Conservation (phyloP, 2,329 filamentous ascomycete species). For the Clonostachys rhizophaga region DNA sequence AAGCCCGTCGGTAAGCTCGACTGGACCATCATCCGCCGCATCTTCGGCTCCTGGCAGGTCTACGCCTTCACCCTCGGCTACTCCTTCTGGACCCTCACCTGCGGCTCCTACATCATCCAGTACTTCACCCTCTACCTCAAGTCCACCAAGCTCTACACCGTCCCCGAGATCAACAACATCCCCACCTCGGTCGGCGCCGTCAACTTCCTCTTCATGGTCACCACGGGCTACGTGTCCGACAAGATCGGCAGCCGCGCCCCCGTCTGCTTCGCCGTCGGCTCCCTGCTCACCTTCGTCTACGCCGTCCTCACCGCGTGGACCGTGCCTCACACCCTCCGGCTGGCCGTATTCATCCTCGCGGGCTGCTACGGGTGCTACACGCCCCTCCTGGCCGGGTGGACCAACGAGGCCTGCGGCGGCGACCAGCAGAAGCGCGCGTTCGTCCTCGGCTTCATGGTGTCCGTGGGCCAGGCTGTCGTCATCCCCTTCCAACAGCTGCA, state of each 20-base stretch:
- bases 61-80: conserved; percentile 34
- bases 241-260: conserved; percentile 26
- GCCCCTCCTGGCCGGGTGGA: conserved; percentile 32
- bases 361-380: conserved; percentile 35
- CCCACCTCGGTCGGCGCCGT: conserved; percentile 35
- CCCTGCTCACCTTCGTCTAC: conserved; percentile 26
- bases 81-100: conserved; percentile 31
- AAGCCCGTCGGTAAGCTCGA: conserved; percentile 27
- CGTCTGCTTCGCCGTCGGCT: conserved; percentile 26
- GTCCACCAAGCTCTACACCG: conserved; percentile 20
- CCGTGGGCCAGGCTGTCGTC: conserved; percentile 26
- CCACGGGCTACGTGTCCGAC: conserved; percentile 26
- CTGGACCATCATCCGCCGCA: conserved; percentile 26
- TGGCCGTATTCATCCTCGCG: conserved; percentile 30
- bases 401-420: conserved; percentile 31
- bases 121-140: conserved; percentile 35
- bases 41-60: conserved; percentile 34
- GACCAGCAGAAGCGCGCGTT: conserved; percentile 37
- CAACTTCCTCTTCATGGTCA: conserved; percentile 33
- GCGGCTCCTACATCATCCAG: conserved; percentile 31
- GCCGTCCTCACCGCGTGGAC: conserved; percentile 28
- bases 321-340: conserved; percentile 25
- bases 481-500: conserved; percentile 32
- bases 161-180: conserved; percentile 38
- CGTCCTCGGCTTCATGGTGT: conserved; percentile 29